Conservation (phyloP, 1,284 basidiomycete species). For the Violaceomyces palustris region DNA sequence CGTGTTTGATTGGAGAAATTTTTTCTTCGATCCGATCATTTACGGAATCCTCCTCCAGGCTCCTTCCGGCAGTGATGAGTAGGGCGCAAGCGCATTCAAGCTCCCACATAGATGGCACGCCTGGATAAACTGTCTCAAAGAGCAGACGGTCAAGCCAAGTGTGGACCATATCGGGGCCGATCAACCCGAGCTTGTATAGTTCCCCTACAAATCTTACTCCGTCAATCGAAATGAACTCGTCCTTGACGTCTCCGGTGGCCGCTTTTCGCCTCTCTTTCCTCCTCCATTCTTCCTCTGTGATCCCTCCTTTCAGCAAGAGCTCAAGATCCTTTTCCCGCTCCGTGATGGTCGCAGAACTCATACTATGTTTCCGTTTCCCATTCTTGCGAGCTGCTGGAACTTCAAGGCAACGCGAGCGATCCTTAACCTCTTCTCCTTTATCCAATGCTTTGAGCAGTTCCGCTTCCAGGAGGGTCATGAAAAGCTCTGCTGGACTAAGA, state of each 20-base stretch:
- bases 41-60: conserved; percentile 10
- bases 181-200: conserved; percentile 7
- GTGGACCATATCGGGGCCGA: conserved; percentile 2
- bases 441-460: conserved; percentile 5
- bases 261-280: no score
- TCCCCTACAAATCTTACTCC: conserved; percentile 20
- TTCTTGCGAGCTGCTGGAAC: no score
- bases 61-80: conserved; percentile 24
- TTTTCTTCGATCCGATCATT: background rate
- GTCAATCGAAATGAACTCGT: conserved; percentile 10
- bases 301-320: no score
- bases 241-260: no score
- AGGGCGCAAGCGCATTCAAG: conserved; percentile 41
- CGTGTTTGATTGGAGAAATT: no score
- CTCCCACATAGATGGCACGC: conserved; percentile 38
- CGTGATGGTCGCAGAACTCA: no score
- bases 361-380: no score
- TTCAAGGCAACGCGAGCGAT: no score
- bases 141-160: conserved; percentile 39
- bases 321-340: no score
- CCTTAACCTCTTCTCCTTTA: conserved; percentile 4
- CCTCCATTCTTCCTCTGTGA: no score
- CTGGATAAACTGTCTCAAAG: conserved; percentile 26
- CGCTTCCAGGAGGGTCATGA: no score
- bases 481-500: no score